Evolutionary conservation across 768 basidiomycete species (phyloP).

Genomic region (Basidioascus undulatus): DNA sequence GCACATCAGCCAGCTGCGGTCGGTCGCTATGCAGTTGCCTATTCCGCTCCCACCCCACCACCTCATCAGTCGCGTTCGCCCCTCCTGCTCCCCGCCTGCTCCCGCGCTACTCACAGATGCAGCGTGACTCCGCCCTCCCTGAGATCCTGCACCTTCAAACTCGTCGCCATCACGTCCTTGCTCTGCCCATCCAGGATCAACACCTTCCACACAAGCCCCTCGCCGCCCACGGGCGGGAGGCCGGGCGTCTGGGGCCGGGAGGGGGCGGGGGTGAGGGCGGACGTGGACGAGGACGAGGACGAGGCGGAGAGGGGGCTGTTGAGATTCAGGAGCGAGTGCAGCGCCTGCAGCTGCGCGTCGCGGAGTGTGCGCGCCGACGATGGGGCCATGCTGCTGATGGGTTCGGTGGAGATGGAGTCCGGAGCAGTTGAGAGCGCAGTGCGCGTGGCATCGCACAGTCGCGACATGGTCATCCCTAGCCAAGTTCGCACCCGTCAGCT

Average conservation of each 20-base stretch:
- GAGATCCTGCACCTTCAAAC: slow-evolving; percentile 83
- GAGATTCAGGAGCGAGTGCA: slow-evolving; percentile 67
- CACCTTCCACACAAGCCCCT: slow-evolving; percentile 98
- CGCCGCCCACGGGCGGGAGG: too few species aligned
- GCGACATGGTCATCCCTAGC: too few species aligned
- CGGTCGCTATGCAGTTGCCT: slow-evolving; percentile 79
- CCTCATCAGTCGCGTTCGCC: not conserved
- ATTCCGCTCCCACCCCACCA: not conserved
- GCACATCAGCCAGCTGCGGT: slow-evolving; percentile 79
- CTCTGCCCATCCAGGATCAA: slow-evolving; percentile 83
- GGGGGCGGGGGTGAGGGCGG: slow-evolving; percentile 12
- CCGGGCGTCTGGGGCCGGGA: slow-evolving; percentile 23
- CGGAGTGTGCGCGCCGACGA: too few species aligned
- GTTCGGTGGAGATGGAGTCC: too few species aligned
- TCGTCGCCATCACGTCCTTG: slow-evolving; percentile 87
- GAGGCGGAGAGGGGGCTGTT: slow-evolving; percentile 33
- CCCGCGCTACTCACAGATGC: slow-evolving; percentile 53
- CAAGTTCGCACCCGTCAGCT: too few species aligned
- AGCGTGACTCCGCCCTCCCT: slow-evolving; percentile 90
- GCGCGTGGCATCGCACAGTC: too few species aligned
- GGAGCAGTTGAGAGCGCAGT: too few species aligned
- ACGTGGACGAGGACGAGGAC: slow-evolving; percentile 7
- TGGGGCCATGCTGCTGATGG: too few species aligned
- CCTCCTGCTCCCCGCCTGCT: not conserved
- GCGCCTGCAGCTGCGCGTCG: slow-evolving; percentile 61